Evolutionary conservation across 345 rosid genomes (phyloP), one percentile per base, ranked within the genome.

Genomic region (Eucalyptus caleyi): DNA sequence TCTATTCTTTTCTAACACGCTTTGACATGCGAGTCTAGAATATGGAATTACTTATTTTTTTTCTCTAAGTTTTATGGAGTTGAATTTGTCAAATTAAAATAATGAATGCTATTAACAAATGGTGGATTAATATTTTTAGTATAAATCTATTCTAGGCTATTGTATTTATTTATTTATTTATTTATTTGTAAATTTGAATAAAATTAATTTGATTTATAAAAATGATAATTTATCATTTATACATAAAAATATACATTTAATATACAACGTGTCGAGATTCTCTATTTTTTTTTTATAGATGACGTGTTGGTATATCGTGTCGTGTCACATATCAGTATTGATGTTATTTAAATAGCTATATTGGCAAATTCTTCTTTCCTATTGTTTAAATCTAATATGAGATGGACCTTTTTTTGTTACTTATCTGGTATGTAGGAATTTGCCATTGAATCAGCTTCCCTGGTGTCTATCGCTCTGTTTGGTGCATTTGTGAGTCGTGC

Each of bases 401-500:
- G 16, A 60, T 47, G 16, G 32, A 65, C 37, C 49, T 30, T 32
- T 65, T 87, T 15, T 87, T 0, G 4, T 16, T 32, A 14, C 5
- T 67, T 67, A 67, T 67, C 37, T 45, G 80, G 40, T 67, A 16
- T 65, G 83, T 40, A 88, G 89, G 87, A 53, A 89, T 93, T 93
- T 16, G 92, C 94, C 72, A 90, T 92, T 87, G 94, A 92, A 54
- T 93, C 94, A 85, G 92, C 93, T 89, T 92, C 94, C 4, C 91
- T 92, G 27, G 94, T 93, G 77, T 93, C 94, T 23, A 85, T 93
- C 88, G 94, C 94, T 50, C 65, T 92, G 6, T 92, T 91, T 54
- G 93, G 94, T 87, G 93, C 92, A 44, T 93, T 92, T 91, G 93
- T 92, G 72, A 92, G 94, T 62, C 92, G 93, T 53, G 92, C 94